phyloP scores from a whole-genome alignment of 2,329 filamentous ascomycete genomes.

The Claviceps paspali region DNA sequence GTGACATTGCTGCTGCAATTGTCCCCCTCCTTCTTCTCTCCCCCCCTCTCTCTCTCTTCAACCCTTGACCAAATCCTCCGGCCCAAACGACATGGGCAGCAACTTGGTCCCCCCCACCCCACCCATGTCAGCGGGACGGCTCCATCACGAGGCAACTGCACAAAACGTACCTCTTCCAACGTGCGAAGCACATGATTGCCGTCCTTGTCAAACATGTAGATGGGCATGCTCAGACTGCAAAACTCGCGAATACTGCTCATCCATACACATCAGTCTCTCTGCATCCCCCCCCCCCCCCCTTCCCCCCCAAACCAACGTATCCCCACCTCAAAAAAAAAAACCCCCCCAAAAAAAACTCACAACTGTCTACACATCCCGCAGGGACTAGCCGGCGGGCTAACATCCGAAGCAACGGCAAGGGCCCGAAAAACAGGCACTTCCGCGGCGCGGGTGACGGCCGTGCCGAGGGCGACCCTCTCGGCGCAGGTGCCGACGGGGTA shows the following conservation, averaged over 20 bases:
- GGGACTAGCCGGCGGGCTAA: constrained; percentile 52
- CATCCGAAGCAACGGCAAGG: constrained; percentile 74
- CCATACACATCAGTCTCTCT: constrained; percentile 4
- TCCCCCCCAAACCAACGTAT: not conserved
- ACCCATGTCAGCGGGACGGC: no score
- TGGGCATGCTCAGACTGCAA: constrained; percentile 49
- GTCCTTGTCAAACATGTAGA: constrained; percentile 87
- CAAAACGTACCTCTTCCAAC: constrained; percentile 48
- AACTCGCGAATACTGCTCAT: constrained; percentile 59
- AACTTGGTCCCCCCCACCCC: no score
- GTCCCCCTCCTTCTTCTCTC: no score
- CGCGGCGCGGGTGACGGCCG: constrained; percentile 54
- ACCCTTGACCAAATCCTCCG: constrained; percentile 30
- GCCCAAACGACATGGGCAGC: constrained; percentile 53
- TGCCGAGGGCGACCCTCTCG: constrained; percentile 76
- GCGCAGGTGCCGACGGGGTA: constrained; percentile 95
- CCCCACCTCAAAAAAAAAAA: not conserved
- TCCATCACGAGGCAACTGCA: no score
- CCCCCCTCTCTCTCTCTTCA: no score
- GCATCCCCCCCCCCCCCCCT: constrained; percentile 7
- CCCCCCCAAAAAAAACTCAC: constrained; percentile 29
- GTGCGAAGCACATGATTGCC: constrained; percentile 55
- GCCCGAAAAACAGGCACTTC: constrained; percentile 49
- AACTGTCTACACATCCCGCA: constrained; percentile 97
- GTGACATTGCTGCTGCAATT: no score